A percentile compares a stretch with the other conserved stretches of the same genome.
phyloP scores from a whole-genome alignment of 1,284 basidiomycete genomes.

The Cerioporus squamosus region DNA sequence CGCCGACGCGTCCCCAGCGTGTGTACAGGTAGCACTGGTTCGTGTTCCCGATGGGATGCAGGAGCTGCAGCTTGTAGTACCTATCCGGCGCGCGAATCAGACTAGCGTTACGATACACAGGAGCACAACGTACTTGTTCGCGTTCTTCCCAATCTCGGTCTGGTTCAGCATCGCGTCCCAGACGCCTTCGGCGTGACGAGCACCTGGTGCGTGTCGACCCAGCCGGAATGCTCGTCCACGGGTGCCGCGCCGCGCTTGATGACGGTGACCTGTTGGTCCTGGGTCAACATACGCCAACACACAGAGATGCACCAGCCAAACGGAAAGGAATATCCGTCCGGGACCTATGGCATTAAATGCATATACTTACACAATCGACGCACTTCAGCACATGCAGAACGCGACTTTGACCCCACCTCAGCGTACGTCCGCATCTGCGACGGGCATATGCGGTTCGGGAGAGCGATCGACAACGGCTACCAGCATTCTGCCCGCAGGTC shows the following conservation, averaged over 20 bases:
- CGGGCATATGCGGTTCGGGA: no score
- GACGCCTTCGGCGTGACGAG: slow-evolving; percentile 50
- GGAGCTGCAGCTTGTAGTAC: slow-evolving; percentile 67
- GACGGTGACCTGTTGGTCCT: slow-evolving; percentile 50
- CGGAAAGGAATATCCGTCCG: no score
- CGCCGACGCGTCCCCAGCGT: slow-evolving; percentile 68
- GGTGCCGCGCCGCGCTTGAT: slow-evolving; percentile 64
- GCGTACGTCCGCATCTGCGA: no score
- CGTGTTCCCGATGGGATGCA: slow-evolving; percentile 53
- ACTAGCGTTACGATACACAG: background rate
- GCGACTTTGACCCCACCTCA: no score
- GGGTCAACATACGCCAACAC: background rate
- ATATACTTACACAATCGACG: no score
- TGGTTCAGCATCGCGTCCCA: slow-evolving; percentile 76
- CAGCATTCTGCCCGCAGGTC: no score
- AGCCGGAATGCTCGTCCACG: slow-evolving; percentile 54
- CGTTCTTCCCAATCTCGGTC: slow-evolving; percentile 62
- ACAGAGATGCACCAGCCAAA: no score
- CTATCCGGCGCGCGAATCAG: slow-evolving; percentile 33
- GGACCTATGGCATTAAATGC: no score
- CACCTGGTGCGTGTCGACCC: slow-evolving; percentile 61
- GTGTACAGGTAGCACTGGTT: slow-evolving; percentile 49
- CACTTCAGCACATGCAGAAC: no score
- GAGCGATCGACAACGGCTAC: no score
- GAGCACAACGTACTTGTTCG: slow-evolving; percentile 56